A percentile compares a stretch with the other conserved stretches of the same genome.
These are phyloP conservation scores for Platanthera zijinensis DNA, from an alignment of 106 monocot genomes.

Conservation along the genomic window DNA sequence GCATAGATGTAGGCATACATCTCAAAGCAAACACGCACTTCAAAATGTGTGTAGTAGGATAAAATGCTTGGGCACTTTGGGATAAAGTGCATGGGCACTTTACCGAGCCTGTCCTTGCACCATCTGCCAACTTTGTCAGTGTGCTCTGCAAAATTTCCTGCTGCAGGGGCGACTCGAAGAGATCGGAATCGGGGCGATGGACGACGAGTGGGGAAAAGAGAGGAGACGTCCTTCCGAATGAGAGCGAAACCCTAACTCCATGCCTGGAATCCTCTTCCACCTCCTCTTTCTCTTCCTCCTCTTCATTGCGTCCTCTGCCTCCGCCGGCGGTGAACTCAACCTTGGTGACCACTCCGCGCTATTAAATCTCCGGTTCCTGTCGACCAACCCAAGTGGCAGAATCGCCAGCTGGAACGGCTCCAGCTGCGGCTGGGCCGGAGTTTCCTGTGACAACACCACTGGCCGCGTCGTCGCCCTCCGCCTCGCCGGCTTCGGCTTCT, in stretches of 20 bases:
- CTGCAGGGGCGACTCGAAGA: no score
- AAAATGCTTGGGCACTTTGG: no score
- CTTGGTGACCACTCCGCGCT: slow-evolving; percentile 30
- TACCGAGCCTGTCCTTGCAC: no score
- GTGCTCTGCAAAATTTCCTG: no score
- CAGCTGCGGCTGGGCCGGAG: slow-evolving; percentile 28
- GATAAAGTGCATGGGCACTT: no score
- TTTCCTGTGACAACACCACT: slow-evolving; percentile 22
- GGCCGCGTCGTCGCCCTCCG: slow-evolving; percentile 30
- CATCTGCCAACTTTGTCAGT: no score
- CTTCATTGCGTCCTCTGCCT: neutral
- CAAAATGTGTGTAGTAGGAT: no score
- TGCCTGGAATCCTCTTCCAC: slow-evolving; percentile 4
- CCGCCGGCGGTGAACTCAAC: slow-evolving; percentile 7
- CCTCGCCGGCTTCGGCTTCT: slow-evolving; percentile 24
- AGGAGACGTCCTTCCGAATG: no score
- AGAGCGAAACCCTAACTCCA: slow-evolving; percentile 2
- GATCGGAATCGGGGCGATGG: no score
- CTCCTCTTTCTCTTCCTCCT: slow-evolving; percentile 12
- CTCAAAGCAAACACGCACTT: no score
- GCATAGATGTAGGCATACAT: no score
- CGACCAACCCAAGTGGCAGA: slow-evolving; percentile 21
- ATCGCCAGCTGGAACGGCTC: slow-evolving; percentile 22
- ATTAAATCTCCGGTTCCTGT: slow-evolving; percentile 20
- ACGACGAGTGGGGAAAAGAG: no score